These are phyloP conservation scores for Calcarisporium arbuscula DNA, from an alignment of 2,329 filamentous ascomycete species.

Conservation along the genomic window DNA sequence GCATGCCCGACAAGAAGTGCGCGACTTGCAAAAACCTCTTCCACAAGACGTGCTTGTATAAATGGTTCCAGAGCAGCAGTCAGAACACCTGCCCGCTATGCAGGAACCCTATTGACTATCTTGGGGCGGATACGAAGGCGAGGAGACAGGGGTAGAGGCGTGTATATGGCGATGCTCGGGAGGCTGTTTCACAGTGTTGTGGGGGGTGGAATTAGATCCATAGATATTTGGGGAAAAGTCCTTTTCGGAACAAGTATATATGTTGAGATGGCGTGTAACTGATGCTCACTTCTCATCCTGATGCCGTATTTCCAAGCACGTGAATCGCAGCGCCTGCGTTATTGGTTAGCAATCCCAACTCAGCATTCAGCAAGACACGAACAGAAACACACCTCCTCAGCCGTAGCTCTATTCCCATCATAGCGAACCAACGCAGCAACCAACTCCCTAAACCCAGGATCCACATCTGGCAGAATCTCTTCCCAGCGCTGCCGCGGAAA, in stretches of 20 bases:
- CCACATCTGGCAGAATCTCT: conserved; percentile 57
- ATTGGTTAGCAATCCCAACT: too few species aligned
- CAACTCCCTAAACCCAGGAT: conserved; percentile 55
- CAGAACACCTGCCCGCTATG: conserved; percentile 90
- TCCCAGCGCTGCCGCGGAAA: conserved; percentile 66
- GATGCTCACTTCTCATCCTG: too few species aligned
- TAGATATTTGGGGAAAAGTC: too few species aligned
- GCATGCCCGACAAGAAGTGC: conserved; percentile 87
- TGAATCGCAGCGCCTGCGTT: conserved; percentile 20
- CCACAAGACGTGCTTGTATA: conserved; percentile 83
- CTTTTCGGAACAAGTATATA: too few species aligned
- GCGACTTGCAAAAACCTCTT: conserved; percentile 91
- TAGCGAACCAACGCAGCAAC: conserved; percentile 65
- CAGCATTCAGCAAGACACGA: not conserved
- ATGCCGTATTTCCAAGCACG: too few species aligned
- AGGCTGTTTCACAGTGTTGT: too few species aligned
- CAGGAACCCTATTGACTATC: conserved; percentile 73
- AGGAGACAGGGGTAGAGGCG: conserved; percentile 22
- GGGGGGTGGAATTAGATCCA: too few species aligned
- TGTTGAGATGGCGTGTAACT: too few species aligned
- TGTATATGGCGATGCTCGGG: not conserved
- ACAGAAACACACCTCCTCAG: conserved; percentile 34
- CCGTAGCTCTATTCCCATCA: conserved; percentile 63
- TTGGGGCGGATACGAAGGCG: conserved; percentile 34
- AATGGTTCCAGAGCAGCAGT: conserved; percentile 95